Evolutionary conservation across 2,329 filamentous ascomycete species (phyloP).

Genomic region (Paraphoma chrysanthemicola): DNA sequence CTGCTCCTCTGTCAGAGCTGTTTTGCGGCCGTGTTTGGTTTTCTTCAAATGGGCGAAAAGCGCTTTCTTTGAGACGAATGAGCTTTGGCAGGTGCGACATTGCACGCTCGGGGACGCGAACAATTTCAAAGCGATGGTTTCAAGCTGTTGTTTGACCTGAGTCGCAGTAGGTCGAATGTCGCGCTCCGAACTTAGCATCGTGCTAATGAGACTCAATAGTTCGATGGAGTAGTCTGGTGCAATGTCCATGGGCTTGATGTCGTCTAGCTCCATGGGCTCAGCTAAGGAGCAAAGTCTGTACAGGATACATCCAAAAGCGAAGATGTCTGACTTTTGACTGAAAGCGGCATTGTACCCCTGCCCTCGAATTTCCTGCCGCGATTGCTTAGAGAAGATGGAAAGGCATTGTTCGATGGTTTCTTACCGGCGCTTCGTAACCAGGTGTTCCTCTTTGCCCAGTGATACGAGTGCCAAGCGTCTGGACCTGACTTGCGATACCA

Average conservation of each 20-base stretch:
- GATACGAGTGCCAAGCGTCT: slow-evolving; percentile 11
- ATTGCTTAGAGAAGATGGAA: background rate
- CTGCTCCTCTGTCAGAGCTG: background rate
- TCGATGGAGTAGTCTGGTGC: slow-evolving; percentile 11
- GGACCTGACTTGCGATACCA: slow-evolving; percentile 16
- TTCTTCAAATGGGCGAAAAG: slow-evolving; percentile 9
- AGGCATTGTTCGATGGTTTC: background rate
- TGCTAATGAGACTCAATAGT: slow-evolving; percentile 6
- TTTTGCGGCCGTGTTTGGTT: background rate
- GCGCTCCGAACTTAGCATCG: slow-evolving; percentile 10
- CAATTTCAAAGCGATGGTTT: background rate
- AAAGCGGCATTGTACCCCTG: slow-evolving; percentile 11
- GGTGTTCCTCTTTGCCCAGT: slow-evolving; percentile 13
- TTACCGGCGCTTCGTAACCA: slow-evolving; percentile 18
- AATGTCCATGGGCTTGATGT: slow-evolving; percentile 10
- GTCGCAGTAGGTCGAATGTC: slow-evolving; percentile 7
- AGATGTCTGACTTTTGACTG: slow-evolving; percentile 23
- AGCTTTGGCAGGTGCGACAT: slow-evolving; percentile 1
- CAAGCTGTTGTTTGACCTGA: slow-evolving; percentile 7
- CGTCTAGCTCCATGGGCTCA: slow-evolving; percentile 5
- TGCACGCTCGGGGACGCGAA: background rate
- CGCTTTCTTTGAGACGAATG: slow-evolving; percentile 6
- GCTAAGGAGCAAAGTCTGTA: slow-evolving; percentile 12
- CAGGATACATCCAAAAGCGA: slow-evolving; percentile 20
- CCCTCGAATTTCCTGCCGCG: slow-evolving; percentile 10